Evolutionary conservation across 768 basidiomycete species (phyloP).

Genomic region (Trametes punicea): DNA sequence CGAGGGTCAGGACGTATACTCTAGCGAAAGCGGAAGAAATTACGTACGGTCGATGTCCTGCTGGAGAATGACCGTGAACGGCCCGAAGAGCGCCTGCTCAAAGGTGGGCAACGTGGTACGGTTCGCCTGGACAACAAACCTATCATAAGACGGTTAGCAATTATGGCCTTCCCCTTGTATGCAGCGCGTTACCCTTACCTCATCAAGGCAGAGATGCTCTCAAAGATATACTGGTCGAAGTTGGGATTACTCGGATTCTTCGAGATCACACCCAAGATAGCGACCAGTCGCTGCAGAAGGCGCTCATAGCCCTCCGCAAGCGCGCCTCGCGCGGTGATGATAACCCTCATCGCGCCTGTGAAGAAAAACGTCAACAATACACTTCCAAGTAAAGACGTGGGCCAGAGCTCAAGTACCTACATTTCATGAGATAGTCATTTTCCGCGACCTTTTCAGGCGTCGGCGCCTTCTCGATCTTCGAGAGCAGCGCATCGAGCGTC

Average conservation of each 20-base stretch:
- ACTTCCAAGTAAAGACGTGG: not conserved
- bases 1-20: not conserved
- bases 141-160: conserved; percentile 26
- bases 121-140: conserved; percentile 77
- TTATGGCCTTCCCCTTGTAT: not conserved
- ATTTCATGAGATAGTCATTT: conserved; percentile 98
- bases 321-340: conserved; percentile 81
- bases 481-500: conserved; percentile 68
- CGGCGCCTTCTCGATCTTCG: conserved; percentile 72
- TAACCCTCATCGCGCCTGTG: conserved; percentile 90
- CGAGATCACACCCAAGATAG: conserved; percentile 82
- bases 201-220: conserved; percentile 92
- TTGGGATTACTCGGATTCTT: conserved; percentile 97
- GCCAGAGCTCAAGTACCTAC: conserved; percentile 42
- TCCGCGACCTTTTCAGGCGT: conserved; percentile 93
- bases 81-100: conserved; percentile 78
- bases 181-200: conserved; percentile 43
- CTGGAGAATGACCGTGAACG: conserved; percentile 84
- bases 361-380: not conserved
- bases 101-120: conserved; percentile 68
- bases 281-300: conserved; percentile 70
- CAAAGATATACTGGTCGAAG: conserved; percentile 97
- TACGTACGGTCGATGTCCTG: conserved; percentile 88
- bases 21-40: not conserved
- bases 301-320: conserved; percentile 65